Percentiles rank a stretch among this genome's conserved stretches.
Evolutionary conservation across 352 stramenopile genomes (phyloP).

Genomic region (Phytopythium oedochilum): DNA sequence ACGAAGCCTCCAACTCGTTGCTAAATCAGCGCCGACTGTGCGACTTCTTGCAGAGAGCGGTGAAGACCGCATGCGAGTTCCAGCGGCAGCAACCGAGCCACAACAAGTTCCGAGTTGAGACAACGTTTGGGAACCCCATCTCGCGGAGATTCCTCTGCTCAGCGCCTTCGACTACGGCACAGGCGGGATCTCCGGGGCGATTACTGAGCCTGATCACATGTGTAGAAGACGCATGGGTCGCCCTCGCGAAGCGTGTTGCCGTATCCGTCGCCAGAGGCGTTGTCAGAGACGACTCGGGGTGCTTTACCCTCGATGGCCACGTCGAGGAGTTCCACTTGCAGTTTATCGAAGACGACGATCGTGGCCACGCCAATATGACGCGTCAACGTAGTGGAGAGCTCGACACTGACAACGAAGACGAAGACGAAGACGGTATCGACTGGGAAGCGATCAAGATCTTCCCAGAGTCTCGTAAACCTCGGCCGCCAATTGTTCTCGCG

Average conservation of each 20-base stretch:
- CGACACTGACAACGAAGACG: conserved; percentile 13
- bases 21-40: conserved; percentile 54
- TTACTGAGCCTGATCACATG: background rate
- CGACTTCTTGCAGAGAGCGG: conserved; percentile 44
- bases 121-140: conserved; percentile 60
- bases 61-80: conserved; percentile 28
- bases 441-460: conserved; percentile 39
- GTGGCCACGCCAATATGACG: background rate
- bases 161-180: background rate
- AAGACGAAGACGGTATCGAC: conserved; percentile 45
- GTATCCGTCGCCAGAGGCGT: conserved; percentile 15
- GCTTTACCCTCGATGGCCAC: conserved; percentile 20
- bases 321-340: conserved; percentile 41
- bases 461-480: background rate
- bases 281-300: conserved; percentile 15
- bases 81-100: conserved; percentile 28
- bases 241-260: conserved; percentile 23
- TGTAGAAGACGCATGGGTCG: conserved; percentile 40
- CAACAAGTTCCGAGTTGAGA: conserved; percentile 50
- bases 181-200: background rate
- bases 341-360: conserved; percentile 9
- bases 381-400: background rate
- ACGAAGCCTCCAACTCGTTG: conserved; percentile 30
- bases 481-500: background rate
- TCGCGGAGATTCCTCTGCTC: conserved; percentile 23